A percentile compares a stretch with the other conserved stretches of the same genome.
phyloP scores from a whole-genome alignment of 441 rosid genomes.

The Isatis lusitanica region DNA sequence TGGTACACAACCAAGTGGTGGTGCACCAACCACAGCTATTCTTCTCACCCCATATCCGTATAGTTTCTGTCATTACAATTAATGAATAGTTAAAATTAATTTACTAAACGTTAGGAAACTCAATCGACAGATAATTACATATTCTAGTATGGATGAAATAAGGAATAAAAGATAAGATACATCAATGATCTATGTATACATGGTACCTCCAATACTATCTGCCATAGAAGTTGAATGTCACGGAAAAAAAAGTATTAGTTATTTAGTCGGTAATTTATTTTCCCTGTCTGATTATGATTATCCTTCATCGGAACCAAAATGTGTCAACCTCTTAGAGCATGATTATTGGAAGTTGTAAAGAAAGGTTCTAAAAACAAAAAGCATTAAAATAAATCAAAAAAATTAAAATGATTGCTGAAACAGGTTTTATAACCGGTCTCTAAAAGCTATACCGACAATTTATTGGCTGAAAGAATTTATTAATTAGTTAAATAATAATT shows the following conservation, averaged over 20 bases:
- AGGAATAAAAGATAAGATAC: not conserved
- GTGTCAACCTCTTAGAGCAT: not conserved
- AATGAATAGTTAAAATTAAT: not conserved
- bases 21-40: conserved; percentile 58
- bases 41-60: conserved; percentile 64
- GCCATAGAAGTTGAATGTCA: not conserved
- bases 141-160: not conserved
- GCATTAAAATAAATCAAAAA: no score
- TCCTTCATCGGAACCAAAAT: not conserved
- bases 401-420: no score
- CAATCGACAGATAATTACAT: not conserved
- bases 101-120: not conserved
- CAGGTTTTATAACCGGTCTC: no score
- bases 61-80: conserved; percentile 42
- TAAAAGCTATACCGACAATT: no score
- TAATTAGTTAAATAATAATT: no score
- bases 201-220: not conserved
- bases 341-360: no score
- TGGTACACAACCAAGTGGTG: conserved; percentile 83
- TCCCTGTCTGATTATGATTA: not conserved
- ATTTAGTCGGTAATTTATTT: not conserved
- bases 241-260: not conserved
- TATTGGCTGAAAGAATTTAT: no score
- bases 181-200: not conserved
- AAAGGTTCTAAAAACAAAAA: no score